Percentiles rank a stretch among this genome's conserved stretches.
These are phyloP conservation scores for Solanum ossicruentum DNA, from an alignment of 257 asterid species.

Conservation along the genomic window DNA sequence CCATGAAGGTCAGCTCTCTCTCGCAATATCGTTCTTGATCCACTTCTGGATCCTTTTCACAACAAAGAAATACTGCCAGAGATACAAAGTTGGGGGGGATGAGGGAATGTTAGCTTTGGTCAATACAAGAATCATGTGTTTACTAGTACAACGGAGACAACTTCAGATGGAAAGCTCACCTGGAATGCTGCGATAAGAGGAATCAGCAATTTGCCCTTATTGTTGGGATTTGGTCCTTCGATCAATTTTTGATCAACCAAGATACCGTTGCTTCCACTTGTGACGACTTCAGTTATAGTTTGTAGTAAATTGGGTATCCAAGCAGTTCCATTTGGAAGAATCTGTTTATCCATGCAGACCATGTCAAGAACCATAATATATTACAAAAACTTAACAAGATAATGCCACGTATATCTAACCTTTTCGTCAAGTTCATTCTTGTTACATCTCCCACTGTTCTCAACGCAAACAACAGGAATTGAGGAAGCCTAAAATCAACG, in stretches of 20 bases:
- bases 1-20: constrained; percentile 8
- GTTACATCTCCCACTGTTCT: constrained; percentile 92
- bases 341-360: constrained; percentile 18
- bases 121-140: background rate
- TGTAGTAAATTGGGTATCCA: constrained; percentile 78
- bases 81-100: background rate
- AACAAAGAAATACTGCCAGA: constrained; percentile 49
- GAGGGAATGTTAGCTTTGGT: background rate
- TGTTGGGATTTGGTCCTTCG: constrained; percentile 82
- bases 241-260: constrained; percentile 74
- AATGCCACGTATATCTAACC: constrained; percentile 20
- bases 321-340: constrained; percentile 66
- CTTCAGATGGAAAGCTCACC: constrained; percentile 32
- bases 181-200: constrained; percentile 66
- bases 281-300: constrained; percentile 39
- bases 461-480: constrained; percentile 82
- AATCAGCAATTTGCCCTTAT: constrained; percentile 52
- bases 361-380: background rate
- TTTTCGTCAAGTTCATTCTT: constrained; percentile 86
- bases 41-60: constrained; percentile 53
- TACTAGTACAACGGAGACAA: background rate
- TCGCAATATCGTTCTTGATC: constrained; percentile 47
- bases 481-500: constrained; percentile 25
- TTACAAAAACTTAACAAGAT: background rate
- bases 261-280: constrained; percentile 44